Percentiles rank a stretch among this genome's conserved stretches.
Conservation (phyloP, 352 stramenopile species). For the Plasmopara halstedii region DNA sequence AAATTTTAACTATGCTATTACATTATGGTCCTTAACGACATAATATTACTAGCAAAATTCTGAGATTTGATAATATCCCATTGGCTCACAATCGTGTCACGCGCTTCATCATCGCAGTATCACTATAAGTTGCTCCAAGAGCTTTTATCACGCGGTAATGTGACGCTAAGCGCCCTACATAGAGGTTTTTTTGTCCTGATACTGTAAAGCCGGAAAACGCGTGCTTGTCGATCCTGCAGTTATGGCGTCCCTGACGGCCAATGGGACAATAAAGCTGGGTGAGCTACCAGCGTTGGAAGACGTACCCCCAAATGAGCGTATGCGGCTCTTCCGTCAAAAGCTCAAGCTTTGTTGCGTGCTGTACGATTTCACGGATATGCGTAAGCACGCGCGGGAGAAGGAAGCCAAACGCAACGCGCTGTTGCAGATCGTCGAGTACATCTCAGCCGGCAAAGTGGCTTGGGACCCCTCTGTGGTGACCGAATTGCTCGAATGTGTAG, state of each 20-base stretch:
- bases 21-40: too few species aligned
- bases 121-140: too few species aligned
- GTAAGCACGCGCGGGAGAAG: slow-evolving; percentile 57
- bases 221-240: slow-evolving; percentile 8
- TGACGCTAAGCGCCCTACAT: background rate
- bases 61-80: too few species aligned
- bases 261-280: slow-evolving; percentile 33
- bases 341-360: slow-evolving; percentile 52
- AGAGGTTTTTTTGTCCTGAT: slow-evolving; percentile 4
- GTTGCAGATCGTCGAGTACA: slow-evolving; percentile 96
- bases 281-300: slow-evolving; percentile 52
- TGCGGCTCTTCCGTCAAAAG: slow-evolving; percentile 62
- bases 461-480: slow-evolving; percentile 42
- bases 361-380: slow-evolving; percentile 52
- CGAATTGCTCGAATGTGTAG: slow-evolving; percentile 66
- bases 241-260: slow-evolving; percentile 20
- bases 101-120: too few species aligned
- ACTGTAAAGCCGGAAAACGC: slow-evolving; percentile 9
- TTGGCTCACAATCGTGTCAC: too few species aligned
- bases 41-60: background rate
- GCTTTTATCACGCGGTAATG: background rate
- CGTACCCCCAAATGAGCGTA: slow-evolving; percentile 41
- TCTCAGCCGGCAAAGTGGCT: slow-evolving; percentile 75
- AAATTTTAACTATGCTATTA: too few species aligned
- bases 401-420: slow-evolving; percentile 93